Base-by-base conservation (phyloP, 768 basidiomycete species). In the Butyriboletus loyo region DNA sequence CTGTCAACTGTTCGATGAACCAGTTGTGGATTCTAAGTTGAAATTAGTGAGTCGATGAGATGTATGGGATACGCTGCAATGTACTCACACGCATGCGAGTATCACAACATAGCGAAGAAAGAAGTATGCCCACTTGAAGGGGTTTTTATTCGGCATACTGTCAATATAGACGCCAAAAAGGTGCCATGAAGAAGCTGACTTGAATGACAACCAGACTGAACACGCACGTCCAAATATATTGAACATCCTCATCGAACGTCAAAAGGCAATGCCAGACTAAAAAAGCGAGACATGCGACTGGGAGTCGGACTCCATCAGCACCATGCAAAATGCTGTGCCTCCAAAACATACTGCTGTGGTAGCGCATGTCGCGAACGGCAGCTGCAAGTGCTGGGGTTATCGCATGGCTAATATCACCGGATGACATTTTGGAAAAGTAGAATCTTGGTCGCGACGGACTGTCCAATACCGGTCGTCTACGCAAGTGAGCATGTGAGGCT, bases 181-280 rank as follows among this genome's bases (percentile, higher is more conserved):
- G 11, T 1, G 15, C 17, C 8, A 27, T 60, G 36, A 46, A 24
- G 4, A 24, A 43, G 32, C 8, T 19, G n/a, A 15, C 11, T 1
- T 9, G 10, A 30, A 44, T 8, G 39, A 48, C 30, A 7, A 30
- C n/a, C 0, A 45, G 27, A 17, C 14, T 35, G 17, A 4, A 9
- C n/a, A 48, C 71, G 59, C n/a, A 71, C 56, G 36, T 39, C 66
- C 52, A 61, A 27, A 68, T 49, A 17, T 49, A 63, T 1, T 45
- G 32, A 25, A 58, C 49, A 47, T 65, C 60, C 15, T 64, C 50
- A 17, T 52, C 55, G 1, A 64, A 30, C 9, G 50, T 59, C 11
- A 54, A 7, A 9, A 31, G 30, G n/a, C n/a, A n/a, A n/a, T 51
- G 22, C 61, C 61, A 62, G 14, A 56, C 36, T 2, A 62, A 32